Conservation (phyloP, 805 yeast genomes). For the Kurtzmaniella fragi region DNA sequence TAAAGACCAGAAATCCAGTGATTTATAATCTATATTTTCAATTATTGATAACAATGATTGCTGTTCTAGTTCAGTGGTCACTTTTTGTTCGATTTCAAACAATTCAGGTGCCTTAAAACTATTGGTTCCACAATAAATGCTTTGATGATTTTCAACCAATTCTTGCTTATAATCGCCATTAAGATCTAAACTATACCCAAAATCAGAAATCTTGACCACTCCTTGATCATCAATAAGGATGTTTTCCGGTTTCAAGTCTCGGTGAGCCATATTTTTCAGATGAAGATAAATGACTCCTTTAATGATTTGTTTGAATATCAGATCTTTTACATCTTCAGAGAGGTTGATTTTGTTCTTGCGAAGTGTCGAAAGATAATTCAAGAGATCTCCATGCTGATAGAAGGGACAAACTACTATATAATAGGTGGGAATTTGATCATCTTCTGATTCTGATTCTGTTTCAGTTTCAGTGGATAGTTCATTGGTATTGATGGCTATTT, state of each 20-base stretch:
- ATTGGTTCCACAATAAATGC: conserved; percentile 42
- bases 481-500: no score
- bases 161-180: conserved; percentile 12
- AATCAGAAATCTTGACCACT: conserved; percentile 42
- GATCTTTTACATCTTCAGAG: conserved; percentile 35
- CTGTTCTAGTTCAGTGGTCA: not conserved
- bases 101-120: conserved; percentile 55
- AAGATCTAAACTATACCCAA: conserved; percentile 45
- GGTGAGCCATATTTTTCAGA: conserved; percentile 36
- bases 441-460: not conserved
- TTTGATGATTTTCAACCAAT: conserved; percentile 9
- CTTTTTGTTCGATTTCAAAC: conserved; percentile 18
- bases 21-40: conserved; percentile 20
- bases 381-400: conserved; percentile 44
- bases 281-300: conserved; percentile 44
- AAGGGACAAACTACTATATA: conserved; percentile 32
- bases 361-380: conserved; percentile 36
- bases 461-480: not conserved
- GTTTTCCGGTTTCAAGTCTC: conserved; percentile 55
- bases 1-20: conserved; percentile 48
- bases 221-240: conserved; percentile 43
- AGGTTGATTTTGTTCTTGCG: conserved; percentile 29
- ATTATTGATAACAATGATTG: conserved; percentile 1
- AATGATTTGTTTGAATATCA: conserved; percentile 41
- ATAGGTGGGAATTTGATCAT: not conserved